These are phyloP conservation scores for Whalleya microplaca DNA, from an alignment of 2,329 filamentous ascomycete species.

Conservation along the genomic window DNA sequence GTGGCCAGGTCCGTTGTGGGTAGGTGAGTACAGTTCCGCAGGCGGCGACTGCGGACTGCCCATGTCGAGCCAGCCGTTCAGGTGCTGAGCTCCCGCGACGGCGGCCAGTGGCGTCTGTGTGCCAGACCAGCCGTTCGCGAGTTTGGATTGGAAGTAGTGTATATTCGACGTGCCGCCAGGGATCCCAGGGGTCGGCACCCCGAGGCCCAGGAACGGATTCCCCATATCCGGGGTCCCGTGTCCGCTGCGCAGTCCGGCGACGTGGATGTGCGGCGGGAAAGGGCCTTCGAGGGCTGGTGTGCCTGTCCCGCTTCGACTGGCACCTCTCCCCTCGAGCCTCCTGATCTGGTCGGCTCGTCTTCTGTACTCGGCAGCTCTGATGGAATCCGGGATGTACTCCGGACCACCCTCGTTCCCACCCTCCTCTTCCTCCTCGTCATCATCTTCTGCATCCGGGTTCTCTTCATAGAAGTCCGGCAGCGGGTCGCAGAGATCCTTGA, in stretches of 20 bases:
- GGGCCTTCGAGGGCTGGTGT: constrained; percentile 28
- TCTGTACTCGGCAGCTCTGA: constrained; percentile 41
- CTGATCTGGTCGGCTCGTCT: constrained; percentile 39
- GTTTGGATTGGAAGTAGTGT: constrained; percentile 81
- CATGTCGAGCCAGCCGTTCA: constrained; percentile 51
- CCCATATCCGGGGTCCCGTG: constrained; percentile 49
- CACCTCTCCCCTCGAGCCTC: constrained; percentile 26
- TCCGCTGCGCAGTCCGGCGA: constrained; percentile 38
- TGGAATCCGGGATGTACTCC: constrained; percentile 37
- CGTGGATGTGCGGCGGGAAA: constrained; percentile 47
- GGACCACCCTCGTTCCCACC: constrained; percentile 42
- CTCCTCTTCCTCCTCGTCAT: constrained; percentile 55
- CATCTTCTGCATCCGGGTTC: constrained; percentile 65
- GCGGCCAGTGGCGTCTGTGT: constrained; percentile 80
- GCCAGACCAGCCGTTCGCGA: constrained; percentile 72
- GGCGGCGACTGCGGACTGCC: constrained; percentile 20
- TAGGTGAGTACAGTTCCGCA: constrained; percentile 1
- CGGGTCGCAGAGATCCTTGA: constrained; percentile 97
- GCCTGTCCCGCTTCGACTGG: constrained; percentile 20
- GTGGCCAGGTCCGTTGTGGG: constrained; percentile 2
- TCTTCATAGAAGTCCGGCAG: constrained; percentile 96
- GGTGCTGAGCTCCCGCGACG: constrained; percentile 71
- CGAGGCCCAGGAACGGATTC: constrained; percentile 57
- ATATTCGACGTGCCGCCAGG: constrained; percentile 76
- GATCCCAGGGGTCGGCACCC: constrained; percentile 63